phyloP scores from a whole-genome alignment of 2,329 filamentous ascomycete genomes.

The Fusarium keratoplasticum region DNA sequence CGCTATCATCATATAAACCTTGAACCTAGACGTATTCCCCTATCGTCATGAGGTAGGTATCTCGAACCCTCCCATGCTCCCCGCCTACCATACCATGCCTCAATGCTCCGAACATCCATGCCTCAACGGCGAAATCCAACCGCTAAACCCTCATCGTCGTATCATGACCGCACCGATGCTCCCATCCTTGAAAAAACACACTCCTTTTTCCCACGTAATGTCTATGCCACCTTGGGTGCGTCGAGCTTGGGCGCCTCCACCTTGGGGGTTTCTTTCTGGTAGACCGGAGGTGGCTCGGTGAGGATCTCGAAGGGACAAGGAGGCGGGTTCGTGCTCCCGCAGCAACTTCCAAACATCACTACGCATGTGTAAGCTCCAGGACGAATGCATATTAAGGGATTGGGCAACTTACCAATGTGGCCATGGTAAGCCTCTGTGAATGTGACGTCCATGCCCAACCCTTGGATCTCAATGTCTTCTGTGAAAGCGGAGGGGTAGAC shows the following conservation, averaged over 20 bases:
- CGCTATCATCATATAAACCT: conserved; percentile 11
- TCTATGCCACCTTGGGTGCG: conserved; percentile 1
- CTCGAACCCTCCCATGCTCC: background rate
- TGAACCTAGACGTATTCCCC: conserved; percentile 9
- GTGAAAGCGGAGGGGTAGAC: conserved; percentile 55
- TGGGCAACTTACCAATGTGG: conserved; percentile 48
- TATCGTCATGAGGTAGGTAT: background rate
- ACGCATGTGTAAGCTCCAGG: conserved; percentile 1
- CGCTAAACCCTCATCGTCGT: conserved; percentile 9
- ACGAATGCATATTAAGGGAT: no score
- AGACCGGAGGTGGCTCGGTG: conserved; percentile 52
- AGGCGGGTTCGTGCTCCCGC: conserved; percentile 45
- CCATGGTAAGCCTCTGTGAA: conserved; percentile 53
- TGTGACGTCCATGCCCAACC: conserved; percentile 49
- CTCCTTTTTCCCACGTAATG: background rate
- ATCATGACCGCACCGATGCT: background rate
- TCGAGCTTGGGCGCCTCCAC: background rate
- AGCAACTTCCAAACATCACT: conserved; percentile 52
- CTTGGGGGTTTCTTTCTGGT: conserved; percentile 41
- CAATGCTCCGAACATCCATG: conserved; percentile 9
- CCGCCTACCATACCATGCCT: background rate
- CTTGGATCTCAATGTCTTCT: conserved; percentile 49
- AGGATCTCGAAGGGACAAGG: conserved; percentile 54
- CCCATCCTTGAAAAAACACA: background rate
- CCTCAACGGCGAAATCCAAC: conserved; percentile 10